These are phyloP conservation scores for Kuraishia molischiana DNA, from an alignment of 805 yeast genomes.

Conservation along the genomic window DNA sequence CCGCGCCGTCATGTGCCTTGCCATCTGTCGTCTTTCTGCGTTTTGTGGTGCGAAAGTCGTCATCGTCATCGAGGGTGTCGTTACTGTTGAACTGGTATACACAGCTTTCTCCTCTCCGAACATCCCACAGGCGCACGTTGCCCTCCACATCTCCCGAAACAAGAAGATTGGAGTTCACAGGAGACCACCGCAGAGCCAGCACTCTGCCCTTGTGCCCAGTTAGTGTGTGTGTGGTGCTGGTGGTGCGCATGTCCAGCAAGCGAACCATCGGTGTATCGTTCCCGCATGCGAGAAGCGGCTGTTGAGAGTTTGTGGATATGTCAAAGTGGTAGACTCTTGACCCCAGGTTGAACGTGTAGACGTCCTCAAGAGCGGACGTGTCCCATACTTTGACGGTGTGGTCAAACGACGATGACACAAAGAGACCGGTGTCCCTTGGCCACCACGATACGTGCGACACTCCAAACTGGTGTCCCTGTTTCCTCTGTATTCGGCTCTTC, in stretches of 20 bases:
- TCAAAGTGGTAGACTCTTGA: slow-evolving; percentile 62
- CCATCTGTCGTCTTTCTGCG: slow-evolving; percentile 12
- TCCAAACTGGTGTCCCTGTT: slow-evolving; percentile 56
- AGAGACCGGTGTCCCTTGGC: slow-evolving; percentile 82
- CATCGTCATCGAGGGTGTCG: slow-evolving; percentile 7
- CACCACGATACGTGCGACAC: slow-evolving; percentile 77
- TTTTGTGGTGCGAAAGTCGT: slow-evolving; percentile 5
- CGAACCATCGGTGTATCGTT: slow-evolving; percentile 61
- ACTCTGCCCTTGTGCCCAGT: slow-evolving; percentile 51
- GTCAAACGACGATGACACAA: slow-evolving; percentile 75
- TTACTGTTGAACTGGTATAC: slow-evolving; percentile 46
- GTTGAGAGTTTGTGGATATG: slow-evolving; percentile 32
- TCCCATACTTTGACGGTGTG: slow-evolving; percentile 76
- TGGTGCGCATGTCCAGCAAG: slow-evolving; percentile 62
- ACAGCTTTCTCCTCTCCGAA: slow-evolving; percentile 58
- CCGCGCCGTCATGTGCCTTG: slow-evolving; percentile 69
- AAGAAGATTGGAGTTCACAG: slow-evolving; percentile 45
- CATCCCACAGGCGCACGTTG: slow-evolving; percentile 77
- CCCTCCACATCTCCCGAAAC: slow-evolving; percentile 83
- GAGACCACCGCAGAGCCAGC: slow-evolving; percentile 66
- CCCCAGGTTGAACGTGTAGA: slow-evolving; percentile 53
- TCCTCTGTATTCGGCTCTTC: slow-evolving; percentile 15
- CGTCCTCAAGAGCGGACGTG: slow-evolving; percentile 53
- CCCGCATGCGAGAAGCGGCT: slow-evolving; percentile 59
- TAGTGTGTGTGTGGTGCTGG: slow-evolving; percentile 65